Base-by-base conservation (phyloP, 306 rosid species). In the Trifolium fragiferum region DNA sequence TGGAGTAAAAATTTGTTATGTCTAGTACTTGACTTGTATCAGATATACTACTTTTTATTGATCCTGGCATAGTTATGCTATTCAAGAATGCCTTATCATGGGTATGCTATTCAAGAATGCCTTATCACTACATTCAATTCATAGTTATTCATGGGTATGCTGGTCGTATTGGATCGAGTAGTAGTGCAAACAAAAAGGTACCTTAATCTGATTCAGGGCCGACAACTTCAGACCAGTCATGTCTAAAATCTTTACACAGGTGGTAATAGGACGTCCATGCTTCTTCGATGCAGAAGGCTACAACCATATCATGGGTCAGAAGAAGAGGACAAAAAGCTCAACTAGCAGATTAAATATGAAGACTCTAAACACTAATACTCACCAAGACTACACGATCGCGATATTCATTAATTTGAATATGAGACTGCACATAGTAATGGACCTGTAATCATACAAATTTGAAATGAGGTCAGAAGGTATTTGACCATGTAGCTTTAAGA, bases 191-290 rank as follows among this genome's bases (percentile, higher is more conserved):
- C 57, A 74, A 63, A 63, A 77, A 38, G 27, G 51, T 82, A 91
- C 98, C 97, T 94, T 94, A 51, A 87, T 91, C 58, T 87, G 96
- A 82, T 84, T 94, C 77, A 94, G 80, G 69, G 98, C 94, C 40
- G 98, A 91, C 64, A 94, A 82, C 88, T 88, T 94, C 83, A 94
- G 84, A 54, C 98, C 96, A 35, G 97, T 94, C 98, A 94, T 94
- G 73, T 94, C 98, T 54, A 94, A 86, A 68, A 94, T 92, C 79
- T 94, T 94, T 77, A 94, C 83, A 58, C 98, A 86, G 1, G 87
- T 91, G 37, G 85, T 94, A 74, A 94, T 82, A 61, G 90, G 91
- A 18, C 82, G 86, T 59, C 90, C 90, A 68, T 82, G 86, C 87
- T 88, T 91, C 87, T 83, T 91, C 2, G 98, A 91, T 73, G 90